Evolutionary conservation across 2,329 filamentous ascomycete genomes (phyloP).

Genomic region (Exophiala aquamarina): DNA sequence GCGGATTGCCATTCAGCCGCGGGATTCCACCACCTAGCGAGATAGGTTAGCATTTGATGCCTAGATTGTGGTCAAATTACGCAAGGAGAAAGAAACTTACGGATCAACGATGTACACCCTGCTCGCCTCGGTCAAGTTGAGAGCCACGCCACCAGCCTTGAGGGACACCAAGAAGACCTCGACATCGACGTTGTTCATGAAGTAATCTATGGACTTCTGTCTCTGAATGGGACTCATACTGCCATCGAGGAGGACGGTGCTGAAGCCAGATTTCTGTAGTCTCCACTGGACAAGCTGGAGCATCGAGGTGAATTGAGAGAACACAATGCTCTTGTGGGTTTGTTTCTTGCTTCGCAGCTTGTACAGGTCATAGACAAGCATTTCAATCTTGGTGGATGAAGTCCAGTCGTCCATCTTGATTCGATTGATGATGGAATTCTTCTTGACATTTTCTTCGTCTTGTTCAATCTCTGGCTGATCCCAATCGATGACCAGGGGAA

Average conservation of each 20-base stretch:
- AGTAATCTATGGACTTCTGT: constrained; percentile 90
- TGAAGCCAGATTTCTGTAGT: constrained; percentile 92
- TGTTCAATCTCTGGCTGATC: constrained; percentile 96
- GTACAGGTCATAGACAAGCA: constrained; percentile 91
- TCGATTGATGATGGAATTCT: constrained; percentile 95
- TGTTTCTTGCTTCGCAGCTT: constrained; percentile 88
- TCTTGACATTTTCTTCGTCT: constrained; percentile 82
- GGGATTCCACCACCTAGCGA: constrained; percentile 91
- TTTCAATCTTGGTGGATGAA: constrained; percentile 95
- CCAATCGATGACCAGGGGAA: constrained; percentile 83
- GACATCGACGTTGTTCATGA: constrained; percentile 92
- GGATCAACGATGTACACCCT: constrained; percentile 95
- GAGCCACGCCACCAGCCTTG: constrained; percentile 91
- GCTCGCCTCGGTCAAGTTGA: constrained; percentile 93
- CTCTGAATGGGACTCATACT: constrained; percentile 94
- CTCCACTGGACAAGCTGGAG: constrained; percentile 96
- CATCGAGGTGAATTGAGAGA: constrained; percentile 97
- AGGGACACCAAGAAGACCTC: constrained; percentile 96
- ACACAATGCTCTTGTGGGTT: constrained; percentile 95
- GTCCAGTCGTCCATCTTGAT: constrained; percentile 99
- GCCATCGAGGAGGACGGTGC: constrained; percentile 96
- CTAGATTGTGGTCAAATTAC: not conserved
- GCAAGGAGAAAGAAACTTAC: constrained; percentile 53
- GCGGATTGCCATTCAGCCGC: constrained; percentile 99
- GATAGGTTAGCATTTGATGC: not conserved